Conservation (phyloP, 768 basidiomycete genomes). For the Tephrocybe sp. region DNA sequence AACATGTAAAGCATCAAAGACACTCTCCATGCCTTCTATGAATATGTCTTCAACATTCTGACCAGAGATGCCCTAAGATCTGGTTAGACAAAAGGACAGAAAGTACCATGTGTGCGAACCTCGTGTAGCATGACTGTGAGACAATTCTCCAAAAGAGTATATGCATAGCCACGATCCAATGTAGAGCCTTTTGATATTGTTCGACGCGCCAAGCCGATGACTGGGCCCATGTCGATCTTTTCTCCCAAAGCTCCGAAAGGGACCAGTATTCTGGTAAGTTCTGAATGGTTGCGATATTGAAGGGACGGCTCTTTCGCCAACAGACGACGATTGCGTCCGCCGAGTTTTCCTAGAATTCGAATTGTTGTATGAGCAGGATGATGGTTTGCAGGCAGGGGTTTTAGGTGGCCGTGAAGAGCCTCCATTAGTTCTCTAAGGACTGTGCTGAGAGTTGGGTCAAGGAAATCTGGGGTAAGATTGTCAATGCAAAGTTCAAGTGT, state of each 20-base stretch:
- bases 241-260: slow-evolving; percentile 70
- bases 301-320: slow-evolving; percentile 78
- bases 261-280: slow-evolving; percentile 66
- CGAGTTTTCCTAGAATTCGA: slow-evolving; percentile 94
- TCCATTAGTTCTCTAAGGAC: slow-evolving; percentile 94
- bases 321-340: slow-evolving; percentile 88
- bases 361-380: slow-evolving; percentile 92
- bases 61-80: slow-evolving; percentile 59
- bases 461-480: slow-evolving; percentile 95
- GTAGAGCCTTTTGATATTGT: slow-evolving; percentile 51
- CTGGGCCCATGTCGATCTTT: slow-evolving; percentile 63
- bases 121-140: slow-evolving; percentile 72
- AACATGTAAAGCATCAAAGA: slow-evolving; percentile 73
- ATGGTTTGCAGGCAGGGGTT: slow-evolving; percentile 85
- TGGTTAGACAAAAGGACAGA: slow-evolving; percentile 1
- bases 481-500: slow-evolving; percentile 99
- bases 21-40: slow-evolving; percentile 62
- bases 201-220: slow-evolving; percentile 62
- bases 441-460: slow-evolving; percentile 92
- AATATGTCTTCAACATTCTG: slow-evolving; percentile 78
- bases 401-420: slow-evolving; percentile 87
- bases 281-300: slow-evolving; percentile 65
- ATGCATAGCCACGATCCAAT: slow-evolving; percentile 57
- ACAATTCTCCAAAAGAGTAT: slow-evolving; percentile 67
- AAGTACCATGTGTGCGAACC: slow-evolving; percentile 38